Evolutionary conservation across 371 early-diverging fungal species (phyloP).

Genomic region (Parasitella parasitica): DNA sequence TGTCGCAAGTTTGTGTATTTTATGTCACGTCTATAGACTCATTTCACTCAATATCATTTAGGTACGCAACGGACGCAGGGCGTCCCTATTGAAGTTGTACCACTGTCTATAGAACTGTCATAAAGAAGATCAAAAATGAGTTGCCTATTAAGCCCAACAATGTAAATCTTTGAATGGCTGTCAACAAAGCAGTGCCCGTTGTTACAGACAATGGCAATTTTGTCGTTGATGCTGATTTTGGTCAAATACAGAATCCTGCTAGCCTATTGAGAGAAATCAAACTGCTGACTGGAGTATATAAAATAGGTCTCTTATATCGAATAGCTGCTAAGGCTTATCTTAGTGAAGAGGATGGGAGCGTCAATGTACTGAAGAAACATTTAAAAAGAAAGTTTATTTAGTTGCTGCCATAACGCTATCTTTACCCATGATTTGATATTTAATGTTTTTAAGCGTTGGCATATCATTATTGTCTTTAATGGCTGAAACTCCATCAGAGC

Average conservation of each 20-base stretch:
- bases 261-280: slow-evolving; percentile 61
- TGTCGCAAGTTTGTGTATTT: slow-evolving; percentile 62
- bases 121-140: slow-evolving; percentile 7
- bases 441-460: slow-evolving; percentile 1
- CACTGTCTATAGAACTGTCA: slow-evolving; percentile 54
- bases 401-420: slow-evolving; percentile 25
- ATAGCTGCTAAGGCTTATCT: slow-evolving; percentile 87
- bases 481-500: slow-evolving; percentile 53
- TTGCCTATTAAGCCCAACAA: slow-evolving; percentile 30
- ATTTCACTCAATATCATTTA: slow-evolving; percentile 29
- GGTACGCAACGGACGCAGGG: slow-evolving; percentile 83
- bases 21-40: neutral
- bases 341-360: slow-evolving; percentile 48
- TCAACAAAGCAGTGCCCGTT: slow-evolving; percentile 90
- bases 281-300: slow-evolving; percentile 84
- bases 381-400: neutral
- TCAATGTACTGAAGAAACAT: slow-evolving; percentile 11
- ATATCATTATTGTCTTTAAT: neutral
- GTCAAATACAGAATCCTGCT: slow-evolving; percentile 62
- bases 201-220: slow-evolving; percentile 95
- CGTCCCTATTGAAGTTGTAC: slow-evolving; percentile 88
- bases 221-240: slow-evolving; percentile 83
- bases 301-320: slow-evolving; percentile 86
- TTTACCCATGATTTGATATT: slow-evolving; percentile 19
- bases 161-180: slow-evolving; percentile 68